These are phyloP conservation scores for Tanacetum coccineum DNA, from an alignment of 129 eudicot genomes.

Conservation along the genomic window DNA sequence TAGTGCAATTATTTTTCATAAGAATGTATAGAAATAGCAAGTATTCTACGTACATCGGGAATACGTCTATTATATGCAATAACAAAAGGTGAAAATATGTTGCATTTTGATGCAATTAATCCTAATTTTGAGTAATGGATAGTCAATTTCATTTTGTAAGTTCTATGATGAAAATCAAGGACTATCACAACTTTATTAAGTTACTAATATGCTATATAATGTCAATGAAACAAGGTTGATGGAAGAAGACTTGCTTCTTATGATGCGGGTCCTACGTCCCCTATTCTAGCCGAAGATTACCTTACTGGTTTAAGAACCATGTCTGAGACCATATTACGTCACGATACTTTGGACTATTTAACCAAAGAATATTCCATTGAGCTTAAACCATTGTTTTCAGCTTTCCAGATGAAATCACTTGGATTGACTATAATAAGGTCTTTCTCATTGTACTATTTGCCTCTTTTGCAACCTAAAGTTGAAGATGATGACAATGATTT, in stretches of 20 bases:
- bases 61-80: too few species aligned
- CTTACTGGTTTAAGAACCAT: slow-evolving; percentile 28
- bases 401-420: slow-evolving; percentile 53
- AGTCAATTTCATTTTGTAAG: too few species aligned
- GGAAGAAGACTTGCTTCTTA: not conserved
- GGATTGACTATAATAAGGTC: slow-evolving; percentile 52
- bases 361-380: slow-evolving; percentile 55
- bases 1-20: too few species aligned
- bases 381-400: slow-evolving; percentile 65
- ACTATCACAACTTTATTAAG: not conserved
- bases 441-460: slow-evolving; percentile 55
- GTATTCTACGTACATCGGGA: too few species aligned
- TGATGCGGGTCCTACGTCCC: not conserved
- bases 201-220: slow-evolving; percentile 3
- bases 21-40: too few species aligned
- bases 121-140: too few species aligned
- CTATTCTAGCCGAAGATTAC: slow-evolving; percentile 41
- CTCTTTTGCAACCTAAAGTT: slow-evolving; percentile 48
- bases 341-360: slow-evolving; percentile 30
- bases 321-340: slow-evolving; percentile 33
- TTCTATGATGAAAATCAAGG: too few species aligned
- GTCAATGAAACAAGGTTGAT: slow-evolving; percentile 32
- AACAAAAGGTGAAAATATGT: too few species aligned
- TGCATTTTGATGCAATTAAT: too few species aligned
- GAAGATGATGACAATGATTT: slow-evolving; percentile 68